Percentiles rank a stretch among this genome's conserved stretches.
These are phyloP conservation scores for Geotrichum bryndzae DNA, from an alignment of 1,139 yeast genomes.

Conservation along the genomic window DNA sequence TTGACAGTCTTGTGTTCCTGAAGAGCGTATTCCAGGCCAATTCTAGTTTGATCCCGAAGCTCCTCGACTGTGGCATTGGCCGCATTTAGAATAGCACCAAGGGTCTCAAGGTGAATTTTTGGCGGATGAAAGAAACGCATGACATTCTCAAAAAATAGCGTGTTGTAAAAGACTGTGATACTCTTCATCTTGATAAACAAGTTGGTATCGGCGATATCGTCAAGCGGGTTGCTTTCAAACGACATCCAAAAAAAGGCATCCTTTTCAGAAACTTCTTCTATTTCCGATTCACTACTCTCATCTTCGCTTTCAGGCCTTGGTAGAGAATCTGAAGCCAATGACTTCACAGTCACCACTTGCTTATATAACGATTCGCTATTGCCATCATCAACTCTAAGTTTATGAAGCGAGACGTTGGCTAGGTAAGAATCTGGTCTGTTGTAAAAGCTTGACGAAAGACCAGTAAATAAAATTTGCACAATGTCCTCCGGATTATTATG, in stretches of 20 bases:
- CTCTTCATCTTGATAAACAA: constrained; percentile 71
- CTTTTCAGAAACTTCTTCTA: constrained; percentile 5
- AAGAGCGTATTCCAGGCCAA: constrained; percentile 87
- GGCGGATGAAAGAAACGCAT: constrained; percentile 80
- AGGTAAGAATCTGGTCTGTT: constrained; percentile 78
- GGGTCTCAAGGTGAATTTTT: constrained; percentile 74
- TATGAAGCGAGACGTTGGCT: constrained; percentile 67
- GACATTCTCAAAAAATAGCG: constrained; percentile 70
- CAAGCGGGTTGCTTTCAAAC: constrained; percentile 82
- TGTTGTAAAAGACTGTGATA: constrained; percentile 85
- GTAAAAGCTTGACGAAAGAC: constrained; percentile 64
- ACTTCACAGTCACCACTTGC: constrained; percentile 84
- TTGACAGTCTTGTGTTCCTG: constrained; percentile 91
- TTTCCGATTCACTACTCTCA: constrained; percentile 10
- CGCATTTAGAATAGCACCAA: constrained; percentile 87
- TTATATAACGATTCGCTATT: constrained; percentile 67
- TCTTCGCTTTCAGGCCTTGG: constrained; percentile 20
- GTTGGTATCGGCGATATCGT: constrained; percentile 73
- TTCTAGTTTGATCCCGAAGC: constrained; percentile 77
- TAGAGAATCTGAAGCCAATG: constrained; percentile 40
- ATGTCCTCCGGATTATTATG: constrained; percentile 39
- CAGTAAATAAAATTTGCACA: constrained; percentile 78
- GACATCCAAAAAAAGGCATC: constrained; percentile 76
- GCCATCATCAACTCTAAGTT: constrained; percentile 83
- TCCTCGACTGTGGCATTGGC: constrained; percentile 96